Conservation (phyloP, 306 rosid genomes). For the Dalbergia oliveri region DNA sequence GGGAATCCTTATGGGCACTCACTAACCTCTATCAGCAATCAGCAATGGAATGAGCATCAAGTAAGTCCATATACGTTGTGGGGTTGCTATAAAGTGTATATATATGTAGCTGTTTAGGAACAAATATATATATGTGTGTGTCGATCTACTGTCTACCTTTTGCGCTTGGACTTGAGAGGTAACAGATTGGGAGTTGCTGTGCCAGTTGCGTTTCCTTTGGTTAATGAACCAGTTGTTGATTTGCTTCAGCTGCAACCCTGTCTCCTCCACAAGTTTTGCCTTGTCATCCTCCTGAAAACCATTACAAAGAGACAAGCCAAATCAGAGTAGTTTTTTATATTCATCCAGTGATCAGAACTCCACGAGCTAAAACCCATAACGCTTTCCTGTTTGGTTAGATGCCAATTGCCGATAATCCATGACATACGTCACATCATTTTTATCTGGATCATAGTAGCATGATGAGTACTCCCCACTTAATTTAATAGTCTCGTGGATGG, state of each 20-base stretch:
- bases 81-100: slow-evolving; percentile 13
- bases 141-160: slow-evolving; percentile 56
- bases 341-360: neutral
- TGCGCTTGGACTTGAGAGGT: slow-evolving; percentile 98
- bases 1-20: slow-evolving; percentile 20
- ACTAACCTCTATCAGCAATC: slow-evolving; percentile 42
- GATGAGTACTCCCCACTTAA: neutral
- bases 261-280: slow-evolving; percentile 98
- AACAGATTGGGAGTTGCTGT: slow-evolving; percentile 91
- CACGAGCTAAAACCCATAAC: neutral
- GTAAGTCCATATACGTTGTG: slow-evolving; percentile 43
- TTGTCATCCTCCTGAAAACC: slow-evolving; percentile 89
- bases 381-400: neutral
- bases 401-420: neutral
- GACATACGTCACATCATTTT: neutral
- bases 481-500: no score
- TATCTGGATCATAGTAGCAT: neutral
- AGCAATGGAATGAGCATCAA: slow-evolving; percentile 37
- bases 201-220: slow-evolving; percentile 99
- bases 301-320: no score
- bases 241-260: slow-evolving; percentile 98
- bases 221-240: slow-evolving; percentile 98
- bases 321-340: no score
- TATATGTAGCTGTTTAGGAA: neutral
- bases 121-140: neutral